Evolutionary conservation across 352 stramenopile species (phyloP), one percentile per base, ranked within the genome.

Genomic region (Globisporangium irregulare): DNA sequence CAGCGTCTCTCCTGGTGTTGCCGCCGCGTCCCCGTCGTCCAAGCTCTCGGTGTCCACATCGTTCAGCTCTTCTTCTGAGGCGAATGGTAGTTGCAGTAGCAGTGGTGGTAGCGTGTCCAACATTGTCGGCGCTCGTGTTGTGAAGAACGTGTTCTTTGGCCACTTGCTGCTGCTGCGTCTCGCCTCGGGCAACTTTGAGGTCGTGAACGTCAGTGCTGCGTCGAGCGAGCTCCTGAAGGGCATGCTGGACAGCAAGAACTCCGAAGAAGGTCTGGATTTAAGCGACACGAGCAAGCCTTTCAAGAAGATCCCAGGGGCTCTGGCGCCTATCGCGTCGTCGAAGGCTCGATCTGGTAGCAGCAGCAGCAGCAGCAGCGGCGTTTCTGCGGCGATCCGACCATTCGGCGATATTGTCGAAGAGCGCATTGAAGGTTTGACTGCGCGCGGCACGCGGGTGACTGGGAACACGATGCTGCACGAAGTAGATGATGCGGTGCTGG

Each of bases 141-240:
- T 90, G 48, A 93, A 91, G 74, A 93, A 87, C 66, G 82, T 93
- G 15, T 78, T 88, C 71, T 84, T 91, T 57, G 87, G 87, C 1
- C 85, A 95, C 46, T 64, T 95, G 54, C 59, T 95, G 70, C 66
- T 93, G 8, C 74, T 92, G n/a, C 82, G 85, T 20, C 74, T 93
- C 29, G 82, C 83, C 43, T 90, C 79, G 1, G 87, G 85, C 14
- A 80, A 71, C 50, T 92, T 93, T 70, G 87, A 93, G 62, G 73
- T 95, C 41, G 79, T 95, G 24, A 93, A 93, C 62, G 77, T 95
- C 41, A 92, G 85, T 38, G 84, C 83, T 15, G 79, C 85, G 4
- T 90, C 85, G 1, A 90, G 80, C 18, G 83, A 93, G 56, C 59
- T 93, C 41, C 74, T 90, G n/a, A 90, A 89, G 54, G 79, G 83